Base-by-base conservation (phyloP, 352 stramenopile species). In the Phytophthora uliginosa region DNA sequence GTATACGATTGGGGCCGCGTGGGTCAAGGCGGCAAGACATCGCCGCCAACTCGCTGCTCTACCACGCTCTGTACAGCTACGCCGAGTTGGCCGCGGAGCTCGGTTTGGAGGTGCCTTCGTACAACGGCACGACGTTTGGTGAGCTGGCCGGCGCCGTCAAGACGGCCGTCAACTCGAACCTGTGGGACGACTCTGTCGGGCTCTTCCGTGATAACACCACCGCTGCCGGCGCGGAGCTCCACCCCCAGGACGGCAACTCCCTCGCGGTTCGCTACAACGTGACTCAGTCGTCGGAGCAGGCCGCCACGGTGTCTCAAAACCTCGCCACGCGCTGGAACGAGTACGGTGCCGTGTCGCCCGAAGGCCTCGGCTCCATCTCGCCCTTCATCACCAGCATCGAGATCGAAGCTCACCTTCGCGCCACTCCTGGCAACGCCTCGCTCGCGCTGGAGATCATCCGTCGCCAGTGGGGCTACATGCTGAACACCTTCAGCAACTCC, bases 391-490 rank as follows among this genome's bases (percentile, higher is more conserved):
- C 73, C 1, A 71, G 73, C n/a, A 13, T 72, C 2, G 76, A 83
- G 45, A 26, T 83, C 7, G 76, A 83, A 51, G 75, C 71, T 48
- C 75, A 82, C 28, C 67, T 82, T 2, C 54, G 62, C 8, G 71
- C 71, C 18, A 73, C 60, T 5, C 67, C 71, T 0, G 75, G 71
- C 20, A 68, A 83, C 40, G 64, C 73, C 0, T 71, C 73, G 7
- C 51, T 66, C 3, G 76, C 76, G 22, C 34, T 81, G 3, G 69
- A 73, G 40, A 78, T 83, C 54, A 71, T 78, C 4, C 73, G 76
- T 50, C 73, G 61, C 17, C 73, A 81, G 42, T 83, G 76, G 76
- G 62, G 73, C 7, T 83, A 83, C 69, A 83, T 83, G 76, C 62
- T 83, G 20, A 26, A 71, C 54, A 36, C 10, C 3, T 83, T 81